Base-by-base conservation (phyloP, 129 eudicot species). In the Dittrichia graveolens region DNA sequence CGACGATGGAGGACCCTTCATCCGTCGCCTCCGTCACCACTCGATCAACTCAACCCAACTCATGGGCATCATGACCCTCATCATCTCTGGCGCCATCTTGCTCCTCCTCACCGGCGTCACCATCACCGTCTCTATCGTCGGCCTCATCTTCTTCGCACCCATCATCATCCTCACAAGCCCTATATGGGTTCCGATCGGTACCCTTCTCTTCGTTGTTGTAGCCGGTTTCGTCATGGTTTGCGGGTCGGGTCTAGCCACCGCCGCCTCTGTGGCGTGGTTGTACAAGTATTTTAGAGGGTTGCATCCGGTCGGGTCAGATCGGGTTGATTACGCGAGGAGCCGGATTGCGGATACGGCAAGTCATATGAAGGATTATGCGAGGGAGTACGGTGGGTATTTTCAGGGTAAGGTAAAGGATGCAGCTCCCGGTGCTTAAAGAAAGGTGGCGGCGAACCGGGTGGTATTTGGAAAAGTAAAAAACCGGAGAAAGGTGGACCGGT, bases 381-480 rank as follows among this genome's bases (percentile, higher is more conserved):
- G 88, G 68, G 96, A 86, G 65, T 86, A 89, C 11, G 92, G 96
- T 35, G 92, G 90, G 15, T 89, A 89, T 63, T 78, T 84, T 41
- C 92, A 89, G 14, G 46, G 80, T 12, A 86, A 73, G 74, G 90
- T 83, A 8, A 89, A 89, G 71, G 96, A 89, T 68, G 92, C 92
- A 3, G 96, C 96, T 69, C 96, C 96, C 2, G 96, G 96, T 35
- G 96, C 96, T 64, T 89, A 24, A 24, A 24, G 31, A 88, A 88
- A 34, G 9, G 38, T 38, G 37, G 52, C 5, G 74, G 65, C 3
- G 15, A 71, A 61, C 74, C 78, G 77, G 64, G 61, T 3, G 61
- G 63, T 16, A 73, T 58, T 66, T 3, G 61, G 63, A 31, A 38
- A 19, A 3, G 8, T 5, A 0, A 13, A 8, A 65, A 49, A 70